Evolutionary conservation across 2,329 filamentous ascomycete species (phyloP).

Genomic region (Pseudovirgaria hyperparasitica): DNA sequence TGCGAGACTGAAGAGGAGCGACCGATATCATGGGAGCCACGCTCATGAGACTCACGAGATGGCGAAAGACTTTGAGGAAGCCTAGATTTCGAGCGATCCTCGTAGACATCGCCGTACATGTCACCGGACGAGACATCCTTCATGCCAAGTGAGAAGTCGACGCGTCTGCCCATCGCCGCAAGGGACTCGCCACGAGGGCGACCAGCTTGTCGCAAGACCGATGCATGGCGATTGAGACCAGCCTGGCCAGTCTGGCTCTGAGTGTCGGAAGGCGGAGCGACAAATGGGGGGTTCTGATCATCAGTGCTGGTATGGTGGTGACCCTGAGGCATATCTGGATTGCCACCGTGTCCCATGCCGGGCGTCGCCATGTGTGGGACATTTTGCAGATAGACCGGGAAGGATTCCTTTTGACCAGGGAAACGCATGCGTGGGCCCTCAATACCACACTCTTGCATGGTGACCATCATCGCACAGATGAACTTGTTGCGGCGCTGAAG

Average conservation of each 20-base stretch:
- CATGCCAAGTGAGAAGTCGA: constrained; percentile 62
- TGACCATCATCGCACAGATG: constrained; percentile 78
- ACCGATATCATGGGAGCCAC: constrained; percentile 19
- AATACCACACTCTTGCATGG: constrained; percentile 73
- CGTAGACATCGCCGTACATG: constrained; percentile 52
- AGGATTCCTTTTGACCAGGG: constrained; percentile 53
- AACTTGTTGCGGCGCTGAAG: constrained; percentile 88
- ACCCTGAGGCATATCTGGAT: constrained; percentile 32
- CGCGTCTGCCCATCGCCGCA: constrained; percentile 45
- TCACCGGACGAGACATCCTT: constrained; percentile 44
- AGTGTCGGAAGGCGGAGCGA: constrained; percentile 18
- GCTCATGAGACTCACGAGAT: constrained; percentile 16
- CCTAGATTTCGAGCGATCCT: constrained; percentile 32
- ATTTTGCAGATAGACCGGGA: constrained; percentile 52
- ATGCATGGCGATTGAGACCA: constrained; percentile 26
- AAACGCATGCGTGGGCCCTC: constrained; percentile 67
- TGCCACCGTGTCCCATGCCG: constrained; percentile 27
- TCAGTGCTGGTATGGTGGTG: constrained; percentile 16
- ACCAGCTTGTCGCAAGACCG: constrained; percentile 42
- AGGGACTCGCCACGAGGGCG: constrained; percentile 45
- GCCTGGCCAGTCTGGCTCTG: constrained; percentile 6
- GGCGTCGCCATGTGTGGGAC: constrained; percentile 32
- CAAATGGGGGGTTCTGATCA: constrained; percentile 29
- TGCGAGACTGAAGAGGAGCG: constrained; percentile 18
- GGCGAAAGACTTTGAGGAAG: constrained; percentile 26